Evolutionary conservation across 2,329 filamentous ascomycete species (phyloP).

Genomic region (Aspergillus sp.): DNA sequence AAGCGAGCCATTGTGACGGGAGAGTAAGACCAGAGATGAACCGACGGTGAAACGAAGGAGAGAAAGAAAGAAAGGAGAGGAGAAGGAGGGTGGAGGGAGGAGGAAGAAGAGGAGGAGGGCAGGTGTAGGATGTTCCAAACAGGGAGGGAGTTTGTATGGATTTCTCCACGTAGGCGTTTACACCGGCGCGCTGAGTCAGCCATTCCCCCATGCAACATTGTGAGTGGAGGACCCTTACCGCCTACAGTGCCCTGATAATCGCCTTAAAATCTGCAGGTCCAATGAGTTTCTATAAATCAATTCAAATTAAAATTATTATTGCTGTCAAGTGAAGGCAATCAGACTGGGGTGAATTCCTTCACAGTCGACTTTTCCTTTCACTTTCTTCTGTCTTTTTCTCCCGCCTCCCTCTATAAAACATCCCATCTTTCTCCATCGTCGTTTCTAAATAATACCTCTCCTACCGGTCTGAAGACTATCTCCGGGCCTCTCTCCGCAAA

Average conservation of each 20-base stretch:
- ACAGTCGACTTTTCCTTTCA: neutral
- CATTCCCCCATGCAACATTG: neutral
- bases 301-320: neutral
- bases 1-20: conserved; percentile 65
- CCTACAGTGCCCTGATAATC: too few species aligned
- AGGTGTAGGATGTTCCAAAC: conserved; percentile 1
- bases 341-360: neutral
- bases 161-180: conserved; percentile 27
- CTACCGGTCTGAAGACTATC: neutral
- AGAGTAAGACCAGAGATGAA: conserved; percentile 12
- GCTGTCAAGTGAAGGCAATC: neutral
- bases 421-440: neutral
- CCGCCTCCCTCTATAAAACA: neutral
- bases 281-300: too few species aligned
- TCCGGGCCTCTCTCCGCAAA: neutral
- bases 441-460: neutral
- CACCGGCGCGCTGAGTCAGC: conserved; percentile 19
- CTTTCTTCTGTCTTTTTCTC: neutral
- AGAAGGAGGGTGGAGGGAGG: conserved; percentile 4
- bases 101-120: conserved; percentile 6
- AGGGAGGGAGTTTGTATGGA: conserved; percentile 7
- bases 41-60: conserved; percentile 16
- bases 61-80: conserved; percentile 8
- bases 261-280: too few species aligned
- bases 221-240: neutral